These are phyloP conservation scores for Fusarium protoensiforme DNA, from an alignment of 2,329 filamentous ascomycete species.

Conservation along the genomic window DNA sequence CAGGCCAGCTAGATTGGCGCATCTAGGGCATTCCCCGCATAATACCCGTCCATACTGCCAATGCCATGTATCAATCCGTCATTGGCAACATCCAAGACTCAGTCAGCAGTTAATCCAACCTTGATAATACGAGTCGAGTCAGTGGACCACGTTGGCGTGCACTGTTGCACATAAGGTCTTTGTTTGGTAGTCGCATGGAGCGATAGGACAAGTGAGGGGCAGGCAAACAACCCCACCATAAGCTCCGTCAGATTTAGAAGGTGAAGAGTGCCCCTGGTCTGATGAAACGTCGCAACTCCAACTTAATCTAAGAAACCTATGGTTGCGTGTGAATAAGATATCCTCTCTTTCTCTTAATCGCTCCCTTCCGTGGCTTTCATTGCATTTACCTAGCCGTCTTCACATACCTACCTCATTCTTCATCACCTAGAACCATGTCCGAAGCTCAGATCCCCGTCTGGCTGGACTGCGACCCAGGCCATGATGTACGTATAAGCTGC, in stretches of 20 bases:
- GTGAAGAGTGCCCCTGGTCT: constrained; percentile 6
- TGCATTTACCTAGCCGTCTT: background rate
- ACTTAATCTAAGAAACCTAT: constrained; percentile 14
- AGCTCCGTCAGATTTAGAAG: constrained; percentile 19
- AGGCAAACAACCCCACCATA: constrained; percentile 30
- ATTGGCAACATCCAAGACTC: background rate
- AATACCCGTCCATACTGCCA: background rate
- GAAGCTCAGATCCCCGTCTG: constrained; percentile 61
- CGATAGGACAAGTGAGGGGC: constrained; percentile 29
- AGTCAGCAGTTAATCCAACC: background rate
- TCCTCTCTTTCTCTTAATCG: background rate
- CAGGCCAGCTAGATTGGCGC: constrained; percentile 7
- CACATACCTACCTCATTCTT: background rate
- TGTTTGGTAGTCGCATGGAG: background rate
- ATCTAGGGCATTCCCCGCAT: background rate
- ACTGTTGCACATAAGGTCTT: background rate
- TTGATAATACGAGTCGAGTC: background rate
- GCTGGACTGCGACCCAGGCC: constrained; percentile 72
- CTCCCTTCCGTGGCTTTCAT: background rate
- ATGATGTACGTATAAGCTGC: constrained; percentile 67
- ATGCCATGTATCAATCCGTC: background rate
- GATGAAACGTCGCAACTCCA: constrained; percentile 35
- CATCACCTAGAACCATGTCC: constrained; percentile 31
- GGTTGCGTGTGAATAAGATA: background rate
- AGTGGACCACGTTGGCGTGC: constrained; percentile 14